A percentile compares a stretch with the other conserved stretches of the same genome.
Conservation (phyloP, 495 filamentous ascomycete species). For the Aspergillus baeticus region DNA sequence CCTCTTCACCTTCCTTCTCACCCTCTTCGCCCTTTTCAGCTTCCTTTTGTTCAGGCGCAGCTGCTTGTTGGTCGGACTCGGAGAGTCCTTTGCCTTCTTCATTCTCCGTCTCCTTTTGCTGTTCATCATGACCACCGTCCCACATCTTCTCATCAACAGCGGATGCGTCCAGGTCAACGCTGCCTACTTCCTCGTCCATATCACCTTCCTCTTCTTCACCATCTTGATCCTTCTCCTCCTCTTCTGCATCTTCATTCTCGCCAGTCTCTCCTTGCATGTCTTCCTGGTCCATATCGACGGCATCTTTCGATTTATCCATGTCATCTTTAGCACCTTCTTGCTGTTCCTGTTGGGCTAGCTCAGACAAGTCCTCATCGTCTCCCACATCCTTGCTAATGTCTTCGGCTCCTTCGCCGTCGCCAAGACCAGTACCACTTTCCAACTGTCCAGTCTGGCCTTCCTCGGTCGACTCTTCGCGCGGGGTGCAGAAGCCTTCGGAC, state of each 20-base stretch:
- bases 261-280: constrained; percentile 59
- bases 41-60: constrained; percentile 52
- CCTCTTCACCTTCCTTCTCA: constrained; percentile 42
- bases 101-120: constrained; percentile 81
- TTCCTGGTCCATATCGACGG: constrained; percentile 92
- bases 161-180: constrained; percentile 81
- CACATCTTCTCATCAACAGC: constrained; percentile 98
- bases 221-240: constrained; percentile 63
- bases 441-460: constrained; percentile 68
- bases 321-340: constrained; percentile 62
- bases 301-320: constrained; percentile 69
- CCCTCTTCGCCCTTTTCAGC: constrained; percentile 49
- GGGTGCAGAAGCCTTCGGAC: constrained; percentile 86
- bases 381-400: constrained; percentile 97
- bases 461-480: constrained; percentile 70
- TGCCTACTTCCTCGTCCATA: constrained; percentile 84
- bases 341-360: constrained; percentile 79
- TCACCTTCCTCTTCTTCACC: constrained; percentile 60
- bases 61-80: constrained; percentile 63
- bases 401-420: constrained; percentile 89
- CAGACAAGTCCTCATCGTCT: constrained; percentile 88
- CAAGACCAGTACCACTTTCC: constrained; percentile 93
- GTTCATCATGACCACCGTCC: constrained; percentile 78
- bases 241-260: constrained; percentile 63
- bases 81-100: constrained; percentile 64